Evolutionary conservation across 345 rosid species (phyloP).

Genomic region (Luvunga scandens): DNA sequence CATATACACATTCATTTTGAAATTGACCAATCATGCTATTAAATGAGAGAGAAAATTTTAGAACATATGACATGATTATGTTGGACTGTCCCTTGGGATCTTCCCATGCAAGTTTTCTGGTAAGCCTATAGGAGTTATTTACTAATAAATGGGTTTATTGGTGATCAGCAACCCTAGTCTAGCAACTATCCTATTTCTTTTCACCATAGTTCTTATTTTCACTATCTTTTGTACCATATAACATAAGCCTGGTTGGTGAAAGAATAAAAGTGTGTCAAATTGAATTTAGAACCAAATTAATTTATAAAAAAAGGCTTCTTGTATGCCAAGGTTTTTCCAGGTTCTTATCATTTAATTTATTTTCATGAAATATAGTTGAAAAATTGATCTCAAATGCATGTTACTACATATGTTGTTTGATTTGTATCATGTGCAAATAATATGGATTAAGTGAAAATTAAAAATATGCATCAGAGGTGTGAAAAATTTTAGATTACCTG

Average conservation of each 20-base stretch:
- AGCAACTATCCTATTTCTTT: background rate
- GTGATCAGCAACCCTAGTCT: background rate
- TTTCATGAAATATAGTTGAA: background rate
- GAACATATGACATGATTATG: background rate
- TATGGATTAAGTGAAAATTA: background rate
- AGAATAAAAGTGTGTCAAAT: background rate
- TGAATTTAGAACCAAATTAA: background rate
- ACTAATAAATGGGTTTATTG: background rate
- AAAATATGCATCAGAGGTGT: background rate
- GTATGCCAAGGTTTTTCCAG: background rate
- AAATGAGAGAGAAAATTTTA: too few relatives aligned
- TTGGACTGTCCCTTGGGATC: background rate
- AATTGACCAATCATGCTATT: background rate
- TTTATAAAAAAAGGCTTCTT: background rate
- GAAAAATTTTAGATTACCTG: constrained; percentile 53
- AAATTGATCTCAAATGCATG: background rate
- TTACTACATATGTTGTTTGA: background rate
- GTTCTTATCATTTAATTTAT: background rate
- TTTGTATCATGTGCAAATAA: background rate
- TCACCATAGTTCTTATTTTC: background rate
- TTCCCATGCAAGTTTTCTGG: background rate
- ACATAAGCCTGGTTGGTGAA: background rate
- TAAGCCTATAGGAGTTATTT: background rate
- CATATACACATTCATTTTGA: background rate
- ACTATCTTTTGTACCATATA: background rate